Percentiles rank a stretch among this genome's conserved stretches.
These are phyloP conservation scores for Strobilomyces confusus DNA, from an alignment of 768 basidiomycete genomes.

Conservation along the genomic window DNA sequence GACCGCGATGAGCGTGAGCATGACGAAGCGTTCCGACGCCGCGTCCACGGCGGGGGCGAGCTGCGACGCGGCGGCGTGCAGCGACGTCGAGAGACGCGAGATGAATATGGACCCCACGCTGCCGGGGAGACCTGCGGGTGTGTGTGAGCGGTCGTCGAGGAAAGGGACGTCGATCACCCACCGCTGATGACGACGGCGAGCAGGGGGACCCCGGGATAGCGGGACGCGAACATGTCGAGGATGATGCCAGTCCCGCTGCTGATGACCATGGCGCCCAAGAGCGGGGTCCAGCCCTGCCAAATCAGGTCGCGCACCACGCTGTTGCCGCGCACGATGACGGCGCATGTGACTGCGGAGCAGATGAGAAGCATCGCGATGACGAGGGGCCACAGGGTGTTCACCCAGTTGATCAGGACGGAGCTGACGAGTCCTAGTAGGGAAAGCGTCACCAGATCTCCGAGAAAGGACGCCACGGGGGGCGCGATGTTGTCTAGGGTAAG, in stretches of 20 bases:
- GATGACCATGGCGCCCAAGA: conserved; percentile 88
- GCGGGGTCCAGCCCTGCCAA: conserved; percentile 82
- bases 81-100: conserved; percentile 83
- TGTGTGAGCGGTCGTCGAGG: no score
- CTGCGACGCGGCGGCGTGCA: conserved; percentile 49
- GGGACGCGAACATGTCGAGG: conserved; percentile 82
- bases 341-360: conserved; percentile 47
- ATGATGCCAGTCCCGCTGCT: conserved; percentile 88
- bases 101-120: conserved; percentile 88
- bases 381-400: conserved; percentile 64
- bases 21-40: conserved; percentile 49
- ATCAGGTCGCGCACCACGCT: conserved; percentile 67
- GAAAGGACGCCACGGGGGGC: conserved; percentile 86
- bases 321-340: conserved; percentile 61
- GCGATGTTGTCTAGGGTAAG: conserved; percentile 85
- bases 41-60: conserved; percentile 2
- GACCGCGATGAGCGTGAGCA: conserved; percentile 65
- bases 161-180: conserved; percentile 27
- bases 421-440: conserved; percentile 76
- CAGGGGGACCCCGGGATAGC: conserved; percentile 84
- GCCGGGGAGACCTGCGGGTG: conserved; percentile 67
- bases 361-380: conserved; percentile 47
- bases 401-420: conserved; percentile 60
- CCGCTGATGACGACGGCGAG: conserved; percentile 87
- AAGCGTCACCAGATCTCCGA: conserved; percentile 91